Percentiles rank a stretch among this genome's conserved stretches.
Evolutionary conservation across 2,329 filamentous ascomycete species (phyloP).

Genomic region (Penicillium sp.): DNA sequence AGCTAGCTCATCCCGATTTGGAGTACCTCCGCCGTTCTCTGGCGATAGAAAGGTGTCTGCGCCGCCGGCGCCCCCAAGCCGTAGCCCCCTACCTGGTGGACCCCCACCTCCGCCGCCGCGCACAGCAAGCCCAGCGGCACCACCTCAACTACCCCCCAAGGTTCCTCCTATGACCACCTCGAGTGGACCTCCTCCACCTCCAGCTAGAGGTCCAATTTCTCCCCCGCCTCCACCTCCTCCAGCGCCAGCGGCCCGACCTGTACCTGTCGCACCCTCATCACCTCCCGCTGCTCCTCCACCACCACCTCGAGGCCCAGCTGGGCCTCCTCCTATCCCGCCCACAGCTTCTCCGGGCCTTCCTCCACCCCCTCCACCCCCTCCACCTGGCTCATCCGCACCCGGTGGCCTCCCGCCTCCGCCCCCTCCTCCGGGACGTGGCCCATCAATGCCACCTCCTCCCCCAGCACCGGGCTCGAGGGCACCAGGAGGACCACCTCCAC

Average conservation of each 20-base stretch:
- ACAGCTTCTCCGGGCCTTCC: constrained; percentile 39
- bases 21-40: constrained; percentile 77
- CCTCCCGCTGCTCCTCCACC: constrained; percentile 45
- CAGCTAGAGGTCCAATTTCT: constrained; percentile 47
- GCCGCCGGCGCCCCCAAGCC: constrained; percentile 73
- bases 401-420: constrained; percentile 44
- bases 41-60: constrained; percentile 63
- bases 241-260: constrained; percentile 28
- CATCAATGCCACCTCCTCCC: constrained; percentile 31
- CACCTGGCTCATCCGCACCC: constrained; percentile 23
- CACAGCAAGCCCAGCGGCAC: constrained; percentile 43
- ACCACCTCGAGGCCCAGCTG: constrained; percentile 39
- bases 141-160: constrained; percentile 54
- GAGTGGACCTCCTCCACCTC: constrained; percentile 60
- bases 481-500: constrained; percentile 43
- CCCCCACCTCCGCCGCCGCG: constrained; percentile 68
- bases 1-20: constrained; percentile 57
- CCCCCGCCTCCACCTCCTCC: constrained; percentile 43
- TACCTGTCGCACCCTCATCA: constrained; percentile 31
- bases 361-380: constrained; percentile 38
- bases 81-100: constrained; percentile 57
- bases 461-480: constrained; percentile 40
- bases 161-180: constrained; percentile 38
- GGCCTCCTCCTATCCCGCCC: constrained; percentile 31
- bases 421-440: constrained; percentile 34